Base-by-base conservation (phyloP, 2,329 filamentous ascomycete species). In the Chrysoporthe puriensis region DNA sequence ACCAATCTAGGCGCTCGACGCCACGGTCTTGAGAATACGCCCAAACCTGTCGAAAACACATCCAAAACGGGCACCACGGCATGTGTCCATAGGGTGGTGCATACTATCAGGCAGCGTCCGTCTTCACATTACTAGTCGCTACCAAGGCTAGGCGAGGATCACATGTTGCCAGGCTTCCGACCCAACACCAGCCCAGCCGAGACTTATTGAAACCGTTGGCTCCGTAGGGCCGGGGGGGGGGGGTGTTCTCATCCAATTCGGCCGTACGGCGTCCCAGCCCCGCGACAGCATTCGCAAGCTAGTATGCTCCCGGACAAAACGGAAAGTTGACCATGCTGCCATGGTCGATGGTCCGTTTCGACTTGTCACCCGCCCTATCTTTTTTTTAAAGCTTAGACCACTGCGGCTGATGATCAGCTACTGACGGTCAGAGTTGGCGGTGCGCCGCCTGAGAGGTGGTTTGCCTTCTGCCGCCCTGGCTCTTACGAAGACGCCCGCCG, bases 151-250 rank as follows among this genome's bases (percentile, higher is more conserved):
- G n/a, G n/a, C 13, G 48, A 32, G 48, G 21, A 54, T 26, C 50
- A 54, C 26, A 32, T 34, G 26, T 18, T 40, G 34, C 34, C 11
- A 40, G 32, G 3, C 34, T 34, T 32, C 32, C 32, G 32, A 32
- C 54, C 54, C 54, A 57, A 57, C 32, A 57, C 34, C 54, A 40
- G 32, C 16, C 18, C 34, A 40, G 54, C 54, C 54, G 54, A 57
- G 40, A 57, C 54, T 21, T 40, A 57, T 57, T 4, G 54, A 57
- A 57, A 57, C 54, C 34, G 34, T 40, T n/a, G 14, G 16, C 32
- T 57, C 7, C 16, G 32, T 32, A 57, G 52, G 26, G 26, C 26
- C 26, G 26, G 2, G 26, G 26, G 26, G 26, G 26, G 26, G 26
- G 26, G 26, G 26, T 26, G 16, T 57, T 36, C n/a, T 36, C 48